Evolutionary conservation across 2,329 filamentous ascomycete species (phyloP).

Genomic region (Epichloe coenophiala): DNA sequence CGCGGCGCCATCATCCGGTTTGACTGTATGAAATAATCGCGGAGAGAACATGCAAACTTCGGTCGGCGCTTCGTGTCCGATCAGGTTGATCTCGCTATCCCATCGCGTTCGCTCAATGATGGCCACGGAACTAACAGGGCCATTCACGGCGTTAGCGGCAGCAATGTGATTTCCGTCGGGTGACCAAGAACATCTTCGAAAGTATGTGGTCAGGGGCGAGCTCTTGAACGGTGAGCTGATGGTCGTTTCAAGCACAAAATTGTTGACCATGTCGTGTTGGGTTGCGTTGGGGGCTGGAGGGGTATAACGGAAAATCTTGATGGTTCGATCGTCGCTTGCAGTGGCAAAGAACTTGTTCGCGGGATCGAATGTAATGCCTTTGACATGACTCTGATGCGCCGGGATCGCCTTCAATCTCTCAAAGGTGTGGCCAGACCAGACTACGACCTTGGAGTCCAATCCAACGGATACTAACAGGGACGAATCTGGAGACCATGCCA

Average conservation of each 20-base stretch:
- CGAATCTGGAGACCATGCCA: slow-evolving; percentile 93
- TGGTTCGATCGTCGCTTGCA: slow-evolving; percentile 88
- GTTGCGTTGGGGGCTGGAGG: slow-evolving; percentile 83
- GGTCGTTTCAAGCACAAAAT: slow-evolving; percentile 88
- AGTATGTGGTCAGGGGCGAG: slow-evolving; percentile 92
- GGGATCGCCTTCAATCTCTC: slow-evolving; percentile 92
- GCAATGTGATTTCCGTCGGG: slow-evolving; percentile 96
- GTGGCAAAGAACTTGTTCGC: slow-evolving; percentile 99
- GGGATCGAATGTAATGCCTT: slow-evolving; percentile 95
- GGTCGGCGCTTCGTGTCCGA: slow-evolving; percentile 91
- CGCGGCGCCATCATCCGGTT: slow-evolving; percentile 42
- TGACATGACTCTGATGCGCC: slow-evolving; percentile 93
- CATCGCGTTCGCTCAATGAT: slow-evolving; percentile 86
- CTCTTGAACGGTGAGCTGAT: slow-evolving; percentile 79
- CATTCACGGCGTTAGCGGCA: slow-evolving; percentile 92
- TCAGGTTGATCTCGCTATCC: slow-evolving; percentile 95
- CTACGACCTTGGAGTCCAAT: slow-evolving; percentile 91
- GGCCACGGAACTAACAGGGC: slow-evolving; percentile 90
- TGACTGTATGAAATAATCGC: slow-evolving; percentile 64
- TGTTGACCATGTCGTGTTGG: slow-evolving; percentile 89
- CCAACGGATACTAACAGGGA: slow-evolving; percentile 93
- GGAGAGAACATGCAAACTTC: slow-evolving; percentile 98
- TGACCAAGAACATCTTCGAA: slow-evolving; percentile 92
- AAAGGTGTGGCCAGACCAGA: slow-evolving; percentile 97
- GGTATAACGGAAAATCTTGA: slow-evolving; percentile 93